Conservation (phyloP, 1,139 yeast genomes). For the Magnusiomyces ingens region DNA sequence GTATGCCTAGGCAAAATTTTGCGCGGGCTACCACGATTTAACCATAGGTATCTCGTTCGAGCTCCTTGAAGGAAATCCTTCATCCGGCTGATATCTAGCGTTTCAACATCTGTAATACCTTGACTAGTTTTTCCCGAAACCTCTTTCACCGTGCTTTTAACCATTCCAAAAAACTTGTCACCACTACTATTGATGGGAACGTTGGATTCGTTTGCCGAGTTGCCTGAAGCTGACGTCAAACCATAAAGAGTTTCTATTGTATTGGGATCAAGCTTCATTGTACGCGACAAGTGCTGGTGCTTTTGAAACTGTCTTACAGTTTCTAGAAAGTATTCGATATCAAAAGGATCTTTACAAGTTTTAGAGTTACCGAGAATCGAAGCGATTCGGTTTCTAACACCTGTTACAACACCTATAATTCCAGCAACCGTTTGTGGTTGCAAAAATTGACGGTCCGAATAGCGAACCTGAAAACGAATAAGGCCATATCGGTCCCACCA, state of each 20-base stretch:
- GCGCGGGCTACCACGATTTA: constrained; percentile 36
- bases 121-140: constrained; percentile 41
- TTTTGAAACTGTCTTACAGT: constrained; percentile 65
- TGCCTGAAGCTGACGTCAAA: constrained; percentile 43
- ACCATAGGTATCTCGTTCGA: constrained; percentile 45
- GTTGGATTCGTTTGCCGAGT: no score
- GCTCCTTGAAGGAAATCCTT: constrained; percentile 41
- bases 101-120: constrained; percentile 43
- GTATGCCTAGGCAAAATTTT: constrained; percentile 4
- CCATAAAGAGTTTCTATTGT: constrained; percentile 57
- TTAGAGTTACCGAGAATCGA: constrained; percentile 58
- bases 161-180: constrained; percentile 53
- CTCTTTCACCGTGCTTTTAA: constrained; percentile 71
- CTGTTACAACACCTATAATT: constrained; percentile 58
- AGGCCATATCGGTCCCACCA: constrained; percentile 86
- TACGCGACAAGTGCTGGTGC: constrained; percentile 51
- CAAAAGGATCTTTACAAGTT: constrained; percentile 83
- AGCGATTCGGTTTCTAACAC: constrained; percentile 60
- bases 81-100: constrained; percentile 43
- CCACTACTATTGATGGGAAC: constrained; percentile 23
- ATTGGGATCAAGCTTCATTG: constrained; percentile 54
- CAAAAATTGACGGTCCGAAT: constrained; percentile 41
- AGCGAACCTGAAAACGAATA: constrained; percentile 46
- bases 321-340: constrained; percentile 54
- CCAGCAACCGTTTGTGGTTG: constrained; percentile 65